Percentiles rank a stretch among this genome's conserved stretches.
These are phyloP conservation scores for Hymenoscyphus linearis DNA, from an alignment of 2,329 filamentous ascomycete genomes.

Conservation along the genomic window DNA sequence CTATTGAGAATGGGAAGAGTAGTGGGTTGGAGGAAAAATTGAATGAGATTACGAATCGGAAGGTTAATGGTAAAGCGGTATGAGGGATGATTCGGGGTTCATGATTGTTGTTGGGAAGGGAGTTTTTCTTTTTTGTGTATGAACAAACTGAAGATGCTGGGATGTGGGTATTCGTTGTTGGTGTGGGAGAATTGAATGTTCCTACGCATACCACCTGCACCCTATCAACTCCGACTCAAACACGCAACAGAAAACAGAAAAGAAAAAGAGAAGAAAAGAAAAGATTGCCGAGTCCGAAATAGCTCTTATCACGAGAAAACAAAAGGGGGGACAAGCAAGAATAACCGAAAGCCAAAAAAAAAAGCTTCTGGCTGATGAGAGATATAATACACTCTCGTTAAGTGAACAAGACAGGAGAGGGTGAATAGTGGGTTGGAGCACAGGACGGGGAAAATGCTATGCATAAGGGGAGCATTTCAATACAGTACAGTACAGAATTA, in stretches of 20 bases:
- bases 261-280: background rate
- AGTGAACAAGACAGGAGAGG: no score
- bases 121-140: background rate
- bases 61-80: slow-evolving; percentile 1
- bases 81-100: background rate
- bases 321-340: background rate
- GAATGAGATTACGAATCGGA: slow-evolving; percentile 22
- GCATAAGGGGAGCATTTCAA: no score
- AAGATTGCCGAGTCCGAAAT: background rate
- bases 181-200: no score
- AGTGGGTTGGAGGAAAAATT: slow-evolving; percentile 13
- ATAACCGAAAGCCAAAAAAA: background rate
- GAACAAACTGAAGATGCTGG: background rate
- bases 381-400: no score
- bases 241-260: no score
- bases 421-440: no score
- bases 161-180: background rate
- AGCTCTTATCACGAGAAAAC: no score
- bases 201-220: no score
- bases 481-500: no score
- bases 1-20: slow-evolving; percentile 14
- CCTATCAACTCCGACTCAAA: no score
- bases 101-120: background rate
- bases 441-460: no score
- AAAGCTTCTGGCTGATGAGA: no score